Conservation (phyloP, 176 grass and related monocot species). For the Ampelocalamus luodianensis region DNA sequence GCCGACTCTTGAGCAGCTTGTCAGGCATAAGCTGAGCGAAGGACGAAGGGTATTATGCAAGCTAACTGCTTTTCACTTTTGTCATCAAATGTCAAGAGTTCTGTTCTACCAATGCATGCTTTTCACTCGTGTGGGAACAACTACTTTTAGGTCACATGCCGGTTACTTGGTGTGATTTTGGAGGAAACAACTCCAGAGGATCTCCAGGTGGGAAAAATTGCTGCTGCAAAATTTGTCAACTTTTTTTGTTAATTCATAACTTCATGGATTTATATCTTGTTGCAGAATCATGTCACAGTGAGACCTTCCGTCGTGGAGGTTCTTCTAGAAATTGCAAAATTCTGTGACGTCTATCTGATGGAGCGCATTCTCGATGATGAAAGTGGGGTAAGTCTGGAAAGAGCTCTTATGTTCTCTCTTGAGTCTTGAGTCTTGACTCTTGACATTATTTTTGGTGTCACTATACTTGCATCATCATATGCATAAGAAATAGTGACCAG, state of each 20-base stretch:
- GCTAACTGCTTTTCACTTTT: constrained; percentile 24
- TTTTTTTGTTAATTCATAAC: constrained; percentile 35
- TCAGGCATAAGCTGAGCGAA: constrained; percentile 94
- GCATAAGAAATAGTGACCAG: not conserved
- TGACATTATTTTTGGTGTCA: constrained; percentile 13
- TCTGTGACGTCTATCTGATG: constrained; percentile 99
- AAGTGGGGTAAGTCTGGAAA: constrained; percentile 67
- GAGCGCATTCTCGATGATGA: constrained; percentile 86
- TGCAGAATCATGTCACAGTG: constrained; percentile 81
- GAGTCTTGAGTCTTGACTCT: not conserved
- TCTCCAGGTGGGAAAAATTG: constrained; percentile 73
- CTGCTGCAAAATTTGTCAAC: constrained; percentile 25
- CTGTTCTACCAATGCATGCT: constrained; percentile 17
- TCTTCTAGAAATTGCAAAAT: constrained; percentile 86
- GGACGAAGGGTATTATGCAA: constrained; percentile 77
- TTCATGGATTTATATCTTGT: constrained; percentile 40
- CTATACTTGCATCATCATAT: constrained; percentile 9
- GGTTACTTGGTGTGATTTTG: constrained; percentile 90
- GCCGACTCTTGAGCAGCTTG: constrained; percentile 94
- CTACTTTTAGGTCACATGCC: constrained; percentile 78
- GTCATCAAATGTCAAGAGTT: constrained; percentile 13
- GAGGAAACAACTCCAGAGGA: constrained; percentile 93
- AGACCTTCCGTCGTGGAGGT: constrained; percentile 81
- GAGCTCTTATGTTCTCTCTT: not conserved
- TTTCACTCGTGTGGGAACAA: constrained; percentile 33